Evolutionary conservation across 2,329 filamentous ascomycete genomes (phyloP).

Genomic region (Monilinia aucupariae): DNA sequence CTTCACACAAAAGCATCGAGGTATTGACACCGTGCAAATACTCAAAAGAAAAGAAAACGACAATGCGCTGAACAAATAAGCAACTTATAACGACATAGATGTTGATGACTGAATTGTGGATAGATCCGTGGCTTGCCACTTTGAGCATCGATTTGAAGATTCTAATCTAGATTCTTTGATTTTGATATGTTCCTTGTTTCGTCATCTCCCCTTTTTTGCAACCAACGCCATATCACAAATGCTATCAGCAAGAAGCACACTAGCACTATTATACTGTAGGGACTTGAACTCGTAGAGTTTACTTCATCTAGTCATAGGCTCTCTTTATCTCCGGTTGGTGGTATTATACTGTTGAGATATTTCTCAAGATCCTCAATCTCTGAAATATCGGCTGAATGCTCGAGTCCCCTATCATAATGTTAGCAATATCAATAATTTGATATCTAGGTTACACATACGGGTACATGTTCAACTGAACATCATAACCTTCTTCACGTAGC

Average conservation of each 20-base stretch:
- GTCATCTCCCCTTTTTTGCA: not conserved
- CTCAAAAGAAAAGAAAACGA: not conserved
- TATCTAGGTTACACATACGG: conserved; percentile 44
- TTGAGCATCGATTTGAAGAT: too few species aligned
- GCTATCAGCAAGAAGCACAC: conserved; percentile 6
- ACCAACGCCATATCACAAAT: conserved; percentile 4
- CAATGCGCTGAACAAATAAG: not conserved
- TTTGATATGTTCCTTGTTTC: not conserved
- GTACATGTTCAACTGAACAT: conserved; percentile 73
- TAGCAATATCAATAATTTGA: not conserved
- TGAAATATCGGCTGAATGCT: conserved; percentile 68
- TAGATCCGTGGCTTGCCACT: not conserved
- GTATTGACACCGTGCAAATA: too few species aligned
- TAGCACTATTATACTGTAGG: conserved; percentile 4
- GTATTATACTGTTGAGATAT: conserved; percentile 46
- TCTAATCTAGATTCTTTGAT: not conserved
- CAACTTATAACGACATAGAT: not conserved
- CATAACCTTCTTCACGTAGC: conserved; percentile 64
- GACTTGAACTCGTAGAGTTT: too few species aligned
- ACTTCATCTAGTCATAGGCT: conserved; percentile 24
- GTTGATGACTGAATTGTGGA: not conserved
- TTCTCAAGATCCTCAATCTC: conserved; percentile 79
- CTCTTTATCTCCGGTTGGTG: conserved; percentile 38
- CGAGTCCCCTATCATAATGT: conserved; percentile 50
- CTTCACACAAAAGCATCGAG: not conserved